Evolutionary conservation across 2,329 filamentous ascomycete genomes (phyloP).

Genomic region (Ploettnerulaceae sp.): DNA sequence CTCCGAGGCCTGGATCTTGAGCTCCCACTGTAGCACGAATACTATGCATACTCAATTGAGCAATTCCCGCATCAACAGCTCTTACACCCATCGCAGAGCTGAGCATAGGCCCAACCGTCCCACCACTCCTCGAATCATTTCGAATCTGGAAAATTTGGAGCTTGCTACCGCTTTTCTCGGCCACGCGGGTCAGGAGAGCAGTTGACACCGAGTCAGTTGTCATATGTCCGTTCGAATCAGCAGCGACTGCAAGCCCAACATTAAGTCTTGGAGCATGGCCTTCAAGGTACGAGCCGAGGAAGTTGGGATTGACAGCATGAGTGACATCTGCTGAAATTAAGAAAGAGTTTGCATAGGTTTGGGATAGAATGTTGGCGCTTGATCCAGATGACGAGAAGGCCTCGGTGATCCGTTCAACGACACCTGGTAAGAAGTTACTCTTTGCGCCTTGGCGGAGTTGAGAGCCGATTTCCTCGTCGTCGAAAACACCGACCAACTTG

Average conservation of each 20-base stretch:
- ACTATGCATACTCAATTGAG: constrained; percentile 91
- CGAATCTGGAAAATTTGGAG: constrained; percentile 92
- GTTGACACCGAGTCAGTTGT: constrained; percentile 87
- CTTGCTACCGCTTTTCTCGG: constrained; percentile 64
- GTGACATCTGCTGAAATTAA: constrained; percentile 89
- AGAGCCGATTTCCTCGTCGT: constrained; percentile 94
- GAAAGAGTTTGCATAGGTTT: constrained; percentile 89
- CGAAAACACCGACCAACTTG: constrained; percentile 90
- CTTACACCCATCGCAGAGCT: constrained; percentile 75
- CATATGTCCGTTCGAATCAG: constrained; percentile 91
- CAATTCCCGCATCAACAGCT: constrained; percentile 81
- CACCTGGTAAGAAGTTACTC: constrained; percentile 79
- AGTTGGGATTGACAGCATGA: constrained; percentile 94
- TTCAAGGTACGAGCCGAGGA: constrained; percentile 74
- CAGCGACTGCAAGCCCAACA: constrained; percentile 73
- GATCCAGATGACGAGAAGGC: constrained; percentile 45
- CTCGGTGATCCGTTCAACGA: constrained; percentile 78
- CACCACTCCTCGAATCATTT: constrained; percentile 84
- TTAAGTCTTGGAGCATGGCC: constrained; percentile 87
- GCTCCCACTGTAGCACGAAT: constrained; percentile 84
- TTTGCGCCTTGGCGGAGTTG: constrained; percentile 83
- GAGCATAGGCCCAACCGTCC: constrained; percentile 92
- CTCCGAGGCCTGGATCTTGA: constrained; percentile 35
- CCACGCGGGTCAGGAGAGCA: constrained; percentile 72
- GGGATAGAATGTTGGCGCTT: constrained; percentile 61